Evolutionary conservation across 106 monocot species (phyloP).

Genomic region (Hemerocallis citrina): DNA sequence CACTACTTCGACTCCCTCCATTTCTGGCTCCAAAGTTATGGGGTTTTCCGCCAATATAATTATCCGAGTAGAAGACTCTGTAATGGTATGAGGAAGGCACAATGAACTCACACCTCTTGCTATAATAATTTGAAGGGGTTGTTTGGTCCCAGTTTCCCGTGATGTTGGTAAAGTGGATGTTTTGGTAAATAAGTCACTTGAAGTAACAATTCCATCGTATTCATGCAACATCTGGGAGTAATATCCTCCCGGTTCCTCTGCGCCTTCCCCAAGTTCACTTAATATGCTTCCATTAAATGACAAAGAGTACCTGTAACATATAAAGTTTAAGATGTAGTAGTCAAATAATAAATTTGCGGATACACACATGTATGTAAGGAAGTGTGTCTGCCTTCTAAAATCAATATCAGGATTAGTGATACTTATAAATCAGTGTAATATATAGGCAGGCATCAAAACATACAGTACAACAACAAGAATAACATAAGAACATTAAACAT

Average conservation of each 20-base stretch:
- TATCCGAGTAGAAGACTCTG: constrained; percentile 16
- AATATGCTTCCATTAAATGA: constrained; percentile 43
- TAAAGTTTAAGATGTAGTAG: neutral
- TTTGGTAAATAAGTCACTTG: constrained; percentile 29
- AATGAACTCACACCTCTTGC: constrained; percentile 17
- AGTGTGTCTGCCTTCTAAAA: too few relatives aligned
- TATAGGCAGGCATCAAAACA: too few relatives aligned
- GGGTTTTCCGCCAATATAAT: constrained; percentile 44
- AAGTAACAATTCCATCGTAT: constrained; percentile 66
- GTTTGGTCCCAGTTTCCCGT: constrained; percentile 55
- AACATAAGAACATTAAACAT: too few relatives aligned
- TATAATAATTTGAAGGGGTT: constrained; percentile 62
- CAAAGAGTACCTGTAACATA: constrained; percentile 50
- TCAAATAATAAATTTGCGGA: neutral
- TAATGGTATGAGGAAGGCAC: constrained; percentile 21
- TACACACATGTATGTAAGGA: too few relatives aligned
- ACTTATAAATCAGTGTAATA: too few relatives aligned
- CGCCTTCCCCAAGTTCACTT: constrained; percentile 32
- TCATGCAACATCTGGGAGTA: constrained; percentile 74
- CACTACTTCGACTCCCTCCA: constrained; percentile 36
- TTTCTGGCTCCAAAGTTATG: constrained; percentile 26
- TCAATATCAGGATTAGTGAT: too few relatives aligned
- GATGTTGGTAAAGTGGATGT: constrained; percentile 42
- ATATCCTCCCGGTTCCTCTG: constrained; percentile 58
- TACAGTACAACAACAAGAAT: too few relatives aligned